Evolutionary conservation across 2,329 filamentous ascomycete species (phyloP).

Genomic region (Ophiosphaerella narmari): DNA sequence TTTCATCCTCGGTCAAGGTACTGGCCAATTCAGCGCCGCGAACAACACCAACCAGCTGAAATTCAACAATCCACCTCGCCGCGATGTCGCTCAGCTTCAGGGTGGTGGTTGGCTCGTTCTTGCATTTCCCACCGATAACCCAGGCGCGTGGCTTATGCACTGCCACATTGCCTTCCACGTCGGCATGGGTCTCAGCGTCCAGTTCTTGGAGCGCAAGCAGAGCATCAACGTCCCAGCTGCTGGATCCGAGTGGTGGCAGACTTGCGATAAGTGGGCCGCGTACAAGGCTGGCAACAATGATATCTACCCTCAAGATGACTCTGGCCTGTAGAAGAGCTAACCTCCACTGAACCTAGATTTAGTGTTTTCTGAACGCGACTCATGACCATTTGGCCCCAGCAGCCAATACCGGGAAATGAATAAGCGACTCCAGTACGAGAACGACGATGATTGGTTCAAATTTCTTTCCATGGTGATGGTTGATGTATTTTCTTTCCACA

Average conservation of each 20-base stretch:
- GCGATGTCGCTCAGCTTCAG: slow-evolving; percentile 41
- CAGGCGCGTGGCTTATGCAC: slow-evolving; percentile 49
- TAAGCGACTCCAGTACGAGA: background rate
- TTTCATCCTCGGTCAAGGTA: slow-evolving; percentile 40
- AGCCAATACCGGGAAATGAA: background rate
- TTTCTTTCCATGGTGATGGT: background rate
- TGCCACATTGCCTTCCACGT: slow-evolving; percentile 39
- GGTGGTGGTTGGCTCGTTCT: slow-evolving; percentile 51
- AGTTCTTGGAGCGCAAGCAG: slow-evolving; percentile 30
- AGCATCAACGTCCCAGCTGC: slow-evolving; percentile 24
- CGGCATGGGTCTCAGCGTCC: slow-evolving; percentile 30
- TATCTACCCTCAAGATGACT: slow-evolving; percentile 46
- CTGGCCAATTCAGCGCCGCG: slow-evolving; percentile 19
- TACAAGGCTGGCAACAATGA: slow-evolving; percentile 20
- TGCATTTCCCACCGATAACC: slow-evolving; percentile 57
- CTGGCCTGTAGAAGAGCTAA: slow-evolving; percentile 45
- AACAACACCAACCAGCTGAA: slow-evolving; percentile 29
- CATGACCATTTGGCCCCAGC: background rate
- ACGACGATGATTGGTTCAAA: no score
- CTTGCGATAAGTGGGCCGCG: slow-evolving; percentile 29
- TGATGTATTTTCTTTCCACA: background rate
- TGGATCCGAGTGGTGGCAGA: slow-evolving; percentile 32
- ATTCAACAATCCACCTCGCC: slow-evolving; percentile 42
- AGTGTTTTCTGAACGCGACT: background rate
- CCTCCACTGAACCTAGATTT: slow-evolving; percentile 8